Base-by-base conservation (phyloP, 148 eudicot species). In the Beta vulgaris region DNA sequence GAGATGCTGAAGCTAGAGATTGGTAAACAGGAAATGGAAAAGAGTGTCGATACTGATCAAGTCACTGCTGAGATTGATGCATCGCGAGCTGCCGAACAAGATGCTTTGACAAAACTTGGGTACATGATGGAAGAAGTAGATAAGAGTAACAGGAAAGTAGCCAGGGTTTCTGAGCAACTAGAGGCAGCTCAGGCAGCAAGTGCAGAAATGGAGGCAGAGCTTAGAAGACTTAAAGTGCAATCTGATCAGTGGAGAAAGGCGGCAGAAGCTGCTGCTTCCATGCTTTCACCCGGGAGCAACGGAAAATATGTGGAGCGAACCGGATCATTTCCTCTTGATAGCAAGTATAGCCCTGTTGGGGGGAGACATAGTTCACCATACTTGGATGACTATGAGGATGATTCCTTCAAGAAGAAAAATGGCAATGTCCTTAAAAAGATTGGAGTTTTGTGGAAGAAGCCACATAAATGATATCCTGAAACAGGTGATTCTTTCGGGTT, bases 201-300 rank as follows among this genome's bases (percentile, higher is more conserved):
- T 68, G 82, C 85, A 28, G 97, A 92, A 43, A 79, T 90, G 87
- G 98, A 94, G 79, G 86, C 88, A 0, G 97, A 94, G 85, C 61
- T 94, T n/a, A 88, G 92, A 70, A 86, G 81, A 88, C 79, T 92
- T 9, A 94, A 86, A 74, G 91, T 94, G 70, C 97, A 92, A 82
- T 83, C 93, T 3, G 90, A 88, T 65, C 98, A 94, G 69, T 94
- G 97, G 97, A 84, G 98, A 74, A 94, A 94, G 68, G 98, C 98
- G 16, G 98, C 98, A 32, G 98, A 94, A 77, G 97, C 91, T 35
- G 98, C 98, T 71, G 92, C 97, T 13, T 67, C 97, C 9, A 91
- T 94, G 86, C 85, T 94, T n/a, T 85, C 91, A 7, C 76, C 85
- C 0, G 90, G 87, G 21, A 82, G 82, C 42, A 84, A 90, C 7